These are phyloP conservation scores for Phaeoacremonium minimum DNA, from an alignment of 2,329 filamentous ascomycete genomes.

Conservation along the genomic window DNA sequence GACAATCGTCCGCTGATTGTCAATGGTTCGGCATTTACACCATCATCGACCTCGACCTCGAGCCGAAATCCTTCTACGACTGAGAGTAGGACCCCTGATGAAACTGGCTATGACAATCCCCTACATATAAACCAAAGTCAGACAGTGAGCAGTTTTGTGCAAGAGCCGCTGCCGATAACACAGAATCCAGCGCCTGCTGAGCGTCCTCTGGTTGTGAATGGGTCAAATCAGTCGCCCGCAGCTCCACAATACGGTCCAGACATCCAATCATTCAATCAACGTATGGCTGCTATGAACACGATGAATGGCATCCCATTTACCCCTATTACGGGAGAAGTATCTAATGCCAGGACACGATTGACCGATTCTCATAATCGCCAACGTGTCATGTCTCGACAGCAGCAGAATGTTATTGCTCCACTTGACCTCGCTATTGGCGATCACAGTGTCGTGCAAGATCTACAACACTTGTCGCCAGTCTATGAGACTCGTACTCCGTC, in stretches of 20 bases:
- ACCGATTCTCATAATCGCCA: constrained; percentile 29
- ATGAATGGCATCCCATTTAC: constrained; percentile 16
- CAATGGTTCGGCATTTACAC: constrained; percentile 32
- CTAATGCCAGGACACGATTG: constrained; percentile 21
- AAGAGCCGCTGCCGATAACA: constrained; percentile 13
- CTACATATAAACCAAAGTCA: constrained; percentile 29
- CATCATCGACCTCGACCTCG: constrained; percentile 16
- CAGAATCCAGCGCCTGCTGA: constrained; percentile 16
- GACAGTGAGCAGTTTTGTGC: constrained; percentile 15
- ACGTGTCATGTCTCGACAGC: constrained; percentile 32
- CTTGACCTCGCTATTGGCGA: constrained; percentile 50
- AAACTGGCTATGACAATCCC: constrained; percentile 27
- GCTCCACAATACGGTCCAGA: constrained; percentile 9
- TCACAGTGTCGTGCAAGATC: constrained; percentile 34
- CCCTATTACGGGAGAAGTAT: constrained; percentile 18
- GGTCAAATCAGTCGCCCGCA: constrained; percentile 24
- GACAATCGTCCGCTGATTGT: constrained; percentile 33
- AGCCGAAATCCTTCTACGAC: constrained; percentile 19
- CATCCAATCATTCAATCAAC: constrained; percentile 22
- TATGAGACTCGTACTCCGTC: constrained; percentile 71
- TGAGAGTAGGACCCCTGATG: constrained; percentile 21
- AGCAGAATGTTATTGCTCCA: constrained; percentile 48
- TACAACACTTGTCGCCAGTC: constrained; percentile 64
- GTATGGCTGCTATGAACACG: constrained; percentile 18
- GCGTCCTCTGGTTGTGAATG: constrained; percentile 49